Conservation (phyloP, 345 rosid species). For the Euphorbia tirucalli region DNA sequence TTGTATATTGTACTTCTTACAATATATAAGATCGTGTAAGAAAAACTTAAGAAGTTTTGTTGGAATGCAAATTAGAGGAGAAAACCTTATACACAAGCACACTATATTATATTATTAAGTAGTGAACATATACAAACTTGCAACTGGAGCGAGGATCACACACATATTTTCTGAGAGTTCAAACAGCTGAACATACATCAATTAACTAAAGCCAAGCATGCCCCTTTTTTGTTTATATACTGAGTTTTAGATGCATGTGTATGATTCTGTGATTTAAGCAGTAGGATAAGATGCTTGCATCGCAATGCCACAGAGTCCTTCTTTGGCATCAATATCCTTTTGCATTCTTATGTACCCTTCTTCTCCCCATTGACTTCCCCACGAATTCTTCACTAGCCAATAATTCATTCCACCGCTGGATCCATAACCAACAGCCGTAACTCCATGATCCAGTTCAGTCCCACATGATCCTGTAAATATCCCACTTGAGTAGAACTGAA, state of each 20-base stretch:
- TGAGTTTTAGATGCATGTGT: constrained; percentile 21
- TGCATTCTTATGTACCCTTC: constrained; percentile 38
- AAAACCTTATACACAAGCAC: background rate
- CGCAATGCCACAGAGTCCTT: too few species aligned
- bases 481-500: constrained; percentile 36
- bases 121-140: constrained; percentile 3
- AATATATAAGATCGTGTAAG: background rate
- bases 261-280: too few species aligned
- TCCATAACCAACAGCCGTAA: constrained; percentile 28
- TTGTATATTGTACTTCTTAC: background rate
- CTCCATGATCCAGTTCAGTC: constrained; percentile 32
- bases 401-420: constrained; percentile 15
- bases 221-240: background rate
- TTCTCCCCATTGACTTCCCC: constrained; percentile 39
- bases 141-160: background rate
- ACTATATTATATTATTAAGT: background rate
- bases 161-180: background rate
- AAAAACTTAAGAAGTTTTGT: background rate
- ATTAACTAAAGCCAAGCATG: background rate
- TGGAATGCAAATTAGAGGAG: background rate
- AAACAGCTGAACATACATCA: background rate
- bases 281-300: too few species aligned
- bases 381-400: constrained; percentile 44
- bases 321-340: constrained; percentile 24
- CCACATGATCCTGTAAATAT: constrained; percentile 30